Evolutionary conservation across 164 flowering plant genomes (phyloP).

Genomic region (Paratinospora sagittata): DNA sequence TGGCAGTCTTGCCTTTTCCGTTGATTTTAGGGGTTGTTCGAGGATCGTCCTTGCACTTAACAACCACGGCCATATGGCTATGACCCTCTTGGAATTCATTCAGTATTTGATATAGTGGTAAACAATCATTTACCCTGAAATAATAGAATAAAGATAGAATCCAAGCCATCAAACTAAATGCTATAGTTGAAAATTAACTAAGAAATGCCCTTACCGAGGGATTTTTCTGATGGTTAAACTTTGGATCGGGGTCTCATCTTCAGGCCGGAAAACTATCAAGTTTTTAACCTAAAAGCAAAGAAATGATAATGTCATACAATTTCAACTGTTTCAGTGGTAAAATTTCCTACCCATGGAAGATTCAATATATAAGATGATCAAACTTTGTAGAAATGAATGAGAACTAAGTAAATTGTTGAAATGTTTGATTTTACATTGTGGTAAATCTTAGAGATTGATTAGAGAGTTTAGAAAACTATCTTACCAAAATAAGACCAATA

Average conservation of each 20-base stretch:
- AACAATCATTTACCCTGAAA: slow-evolving; percentile 63
- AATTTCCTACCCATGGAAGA: not conserved
- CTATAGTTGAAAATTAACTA: not conserved
- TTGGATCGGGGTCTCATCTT: slow-evolving; percentile 76
- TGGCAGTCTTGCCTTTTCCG: slow-evolving; percentile 34
- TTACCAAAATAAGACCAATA: slow-evolving; percentile 89
- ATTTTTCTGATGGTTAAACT: slow-evolving; percentile 84
- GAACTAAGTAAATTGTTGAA: no score
- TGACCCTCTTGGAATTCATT: slow-evolving; percentile 98
- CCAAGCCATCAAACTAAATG: not conserved
- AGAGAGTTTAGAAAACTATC: not conserved
- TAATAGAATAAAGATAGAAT: not conserved
- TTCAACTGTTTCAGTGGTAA: not conserved
- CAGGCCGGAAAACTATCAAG: slow-evolving; percentile 69
- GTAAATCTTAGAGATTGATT: not conserved
- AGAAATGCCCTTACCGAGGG: slow-evolving; percentile 54
- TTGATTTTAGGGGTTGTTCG: slow-evolving; percentile 22
- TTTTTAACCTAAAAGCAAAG: slow-evolving; percentile 59
- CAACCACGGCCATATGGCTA: slow-evolving; percentile 98
- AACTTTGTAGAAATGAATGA: no score
- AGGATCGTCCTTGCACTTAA: slow-evolving; percentile 29
- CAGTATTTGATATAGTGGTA: slow-evolving; percentile 89
- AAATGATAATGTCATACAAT: not conserved
- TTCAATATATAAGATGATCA: no score
- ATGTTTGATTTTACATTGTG: no score